A percentile compares a stretch with the other conserved stretches of the same genome.
These are phyloP conservation scores for Cordyceps farinosa DNA, from an alignment of 2,329 filamentous ascomycete species.

Conservation along the genomic window DNA sequence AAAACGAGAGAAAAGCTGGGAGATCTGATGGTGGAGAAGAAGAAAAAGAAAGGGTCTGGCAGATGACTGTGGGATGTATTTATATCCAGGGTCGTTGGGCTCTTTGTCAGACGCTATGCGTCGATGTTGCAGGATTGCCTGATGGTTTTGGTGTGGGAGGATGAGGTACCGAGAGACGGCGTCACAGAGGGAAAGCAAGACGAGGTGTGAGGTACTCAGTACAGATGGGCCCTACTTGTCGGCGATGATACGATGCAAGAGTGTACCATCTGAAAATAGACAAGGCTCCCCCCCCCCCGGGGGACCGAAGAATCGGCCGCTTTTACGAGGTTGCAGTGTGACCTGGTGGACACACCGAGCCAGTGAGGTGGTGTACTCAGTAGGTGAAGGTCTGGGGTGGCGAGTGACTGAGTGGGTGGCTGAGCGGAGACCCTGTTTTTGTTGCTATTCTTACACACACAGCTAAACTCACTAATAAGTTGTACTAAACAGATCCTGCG, in stretches of 20 bases:
- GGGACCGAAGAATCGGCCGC: not conserved
- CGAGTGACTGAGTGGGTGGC: not conserved
- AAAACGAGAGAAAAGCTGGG: not conserved
- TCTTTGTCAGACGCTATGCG: conserved; percentile 4
- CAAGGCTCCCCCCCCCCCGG: not conserved
- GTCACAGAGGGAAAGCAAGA: not conserved
- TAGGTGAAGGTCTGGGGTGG: not conserved
- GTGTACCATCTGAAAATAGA: conserved; percentile 8
- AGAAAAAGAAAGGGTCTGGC: not conserved
- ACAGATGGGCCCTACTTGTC: too few species aligned
- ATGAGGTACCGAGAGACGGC: not conserved
- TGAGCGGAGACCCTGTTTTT: not conserved
- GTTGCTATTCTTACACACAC: conserved; percentile 15
- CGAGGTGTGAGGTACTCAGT: not conserved
- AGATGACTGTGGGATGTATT: not conserved
- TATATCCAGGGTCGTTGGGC: not conserved
- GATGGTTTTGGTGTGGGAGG: not conserved
- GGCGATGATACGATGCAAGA: not conserved
- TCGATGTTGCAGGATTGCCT: not conserved
- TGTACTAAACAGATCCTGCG: too few species aligned
- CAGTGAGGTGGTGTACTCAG: not conserved
- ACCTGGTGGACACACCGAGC: not conserved
- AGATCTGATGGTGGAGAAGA: not conserved
- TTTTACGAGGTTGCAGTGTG: conserved; percentile 16
- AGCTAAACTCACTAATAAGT: not conserved